phyloP scores from a whole-genome alignment of 1,139 yeast genomes.

The Yamadazyma triangularis region DNA sequence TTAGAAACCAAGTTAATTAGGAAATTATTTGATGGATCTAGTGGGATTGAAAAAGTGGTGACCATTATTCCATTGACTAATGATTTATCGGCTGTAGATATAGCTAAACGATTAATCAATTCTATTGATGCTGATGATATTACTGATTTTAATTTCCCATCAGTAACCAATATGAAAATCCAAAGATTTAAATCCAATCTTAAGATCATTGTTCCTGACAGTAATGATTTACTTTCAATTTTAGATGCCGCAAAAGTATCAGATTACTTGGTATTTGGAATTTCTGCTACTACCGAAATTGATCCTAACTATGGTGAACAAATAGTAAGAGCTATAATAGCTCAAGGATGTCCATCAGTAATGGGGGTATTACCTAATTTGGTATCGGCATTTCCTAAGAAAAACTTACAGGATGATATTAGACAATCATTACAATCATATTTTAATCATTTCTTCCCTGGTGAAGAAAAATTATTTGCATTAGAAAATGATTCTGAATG shows the following conservation, averaged over 20 bases:
- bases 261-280: conserved; percentile 81
- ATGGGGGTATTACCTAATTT: conserved; percentile 81
- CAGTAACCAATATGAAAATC: conserved; percentile 47
- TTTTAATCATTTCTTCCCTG: conserved; percentile 88
- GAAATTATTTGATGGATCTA: conserved; percentile 72
- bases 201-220: conserved; percentile 73
- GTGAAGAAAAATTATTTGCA: conserved; percentile 71
- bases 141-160: conserved; percentile 36
- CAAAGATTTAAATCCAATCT: conserved; percentile 70
- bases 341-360: conserved; percentile 88
- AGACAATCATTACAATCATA: conserved; percentile 78
- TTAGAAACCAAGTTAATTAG: conserved; percentile 47
- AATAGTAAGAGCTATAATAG: conserved; percentile 77
- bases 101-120: conserved; percentile 49
- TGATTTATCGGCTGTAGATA: conserved; percentile 58
- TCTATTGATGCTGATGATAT: conserved; percentile 23
- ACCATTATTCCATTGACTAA: conserved; percentile 75
- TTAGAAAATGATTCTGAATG: conserved; percentile 68
- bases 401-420: conserved; percentile 72
- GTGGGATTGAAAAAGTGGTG: conserved; percentile 79
- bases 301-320: conserved; percentile 80
- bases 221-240: conserved; percentile 58
- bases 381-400: conserved; percentile 61
- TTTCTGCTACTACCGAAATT: conserved; percentile 83
- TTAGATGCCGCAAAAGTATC: conserved; percentile 87